phyloP scores from a whole-genome alignment of 2,329 filamentous ascomycete genomes.

The Aureobasidium sp. region DNA sequence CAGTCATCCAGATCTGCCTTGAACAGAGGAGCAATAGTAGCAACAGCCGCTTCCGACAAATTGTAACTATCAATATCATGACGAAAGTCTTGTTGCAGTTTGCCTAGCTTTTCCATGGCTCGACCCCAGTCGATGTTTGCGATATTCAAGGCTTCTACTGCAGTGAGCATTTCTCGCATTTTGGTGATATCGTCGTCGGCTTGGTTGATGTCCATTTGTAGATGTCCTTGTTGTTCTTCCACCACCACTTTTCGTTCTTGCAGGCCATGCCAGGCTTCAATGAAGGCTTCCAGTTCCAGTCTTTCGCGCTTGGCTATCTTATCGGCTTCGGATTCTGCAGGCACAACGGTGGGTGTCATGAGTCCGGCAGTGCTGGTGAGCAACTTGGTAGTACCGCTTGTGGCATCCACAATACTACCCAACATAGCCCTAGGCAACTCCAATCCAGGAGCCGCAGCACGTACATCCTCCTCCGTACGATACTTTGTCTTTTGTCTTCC shows the following conservation, averaged over 20 bases:
- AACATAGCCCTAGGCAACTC: constrained; percentile 77
- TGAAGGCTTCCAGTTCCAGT: constrained; percentile 76
- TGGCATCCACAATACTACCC: constrained; percentile 85
- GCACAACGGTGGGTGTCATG: constrained; percentile 52
- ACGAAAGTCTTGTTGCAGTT: constrained; percentile 47
- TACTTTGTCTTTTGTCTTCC: constrained; percentile 62
- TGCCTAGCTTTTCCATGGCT: constrained; percentile 54
- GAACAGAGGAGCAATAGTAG: constrained; percentile 73
- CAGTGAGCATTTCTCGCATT: constrained; percentile 53
- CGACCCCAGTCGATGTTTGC: constrained; percentile 47
- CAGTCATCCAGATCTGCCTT: constrained; percentile 61
- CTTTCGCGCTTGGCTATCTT: constrained; percentile 73
- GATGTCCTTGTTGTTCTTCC: constrained; percentile 63
- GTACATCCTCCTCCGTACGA: constrained; percentile 71
- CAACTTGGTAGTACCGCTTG: constrained; percentile 68
- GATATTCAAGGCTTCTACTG: constrained; percentile 44
- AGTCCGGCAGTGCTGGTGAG: constrained; percentile 73
- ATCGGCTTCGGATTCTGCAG: constrained; percentile 57
- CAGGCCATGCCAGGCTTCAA: constrained; percentile 83
- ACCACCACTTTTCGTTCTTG: constrained; percentile 74
- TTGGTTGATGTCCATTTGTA: constrained; percentile 61
- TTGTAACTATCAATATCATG: constrained; percentile 51
- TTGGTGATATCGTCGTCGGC: constrained; percentile 54
- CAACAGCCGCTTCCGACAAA: constrained; percentile 65
- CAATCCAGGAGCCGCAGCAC: constrained; percentile 69